A percentile compares a stretch with the other conserved stretches of the same genome.
Evolutionary conservation across 139 green algal species (phyloP).

Genomic region (Spirogloea muscicola): DNA sequence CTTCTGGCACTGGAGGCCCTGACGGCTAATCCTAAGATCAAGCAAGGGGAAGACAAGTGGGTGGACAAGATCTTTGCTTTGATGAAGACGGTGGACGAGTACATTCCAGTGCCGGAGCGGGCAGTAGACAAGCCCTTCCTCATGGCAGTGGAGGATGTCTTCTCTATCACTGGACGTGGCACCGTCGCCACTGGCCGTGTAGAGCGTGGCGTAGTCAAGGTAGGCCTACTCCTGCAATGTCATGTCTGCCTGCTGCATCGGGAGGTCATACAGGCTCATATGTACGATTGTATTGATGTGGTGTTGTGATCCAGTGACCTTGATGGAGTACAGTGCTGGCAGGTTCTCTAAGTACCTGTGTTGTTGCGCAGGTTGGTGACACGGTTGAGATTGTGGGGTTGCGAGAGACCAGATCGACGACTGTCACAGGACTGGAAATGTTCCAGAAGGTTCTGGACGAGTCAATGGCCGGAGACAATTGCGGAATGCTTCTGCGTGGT

Average conservation of each 20-base stretch:
- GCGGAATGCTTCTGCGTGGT: constrained; percentile 39
- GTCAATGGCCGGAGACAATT: constrained; percentile 55
- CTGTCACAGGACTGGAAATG: constrained; percentile 89
- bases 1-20: constrained; percentile 34
- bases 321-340: too few species aligned
- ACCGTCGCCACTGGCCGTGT: constrained; percentile 92
- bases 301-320: too few species aligned
- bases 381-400: constrained; percentile 91
- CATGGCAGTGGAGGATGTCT: constrained; percentile 96
- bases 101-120: constrained; percentile 71
- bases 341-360: too few species aligned
- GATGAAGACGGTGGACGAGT: constrained; percentile 58
- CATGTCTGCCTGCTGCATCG: too few species aligned
- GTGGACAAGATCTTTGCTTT: constrained; percentile 76
- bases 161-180: constrained; percentile 87
- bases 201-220: constrained; percentile 87
- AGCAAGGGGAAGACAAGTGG: constrained; percentile 34
- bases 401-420: constrained; percentile 57
- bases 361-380: constrained; percentile 62
- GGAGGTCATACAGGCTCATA: too few species aligned
- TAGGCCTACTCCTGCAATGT: too few species aligned
- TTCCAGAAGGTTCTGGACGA: constrained; percentile 93
- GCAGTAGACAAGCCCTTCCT: constrained; percentile 91
- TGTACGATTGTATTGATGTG: too few species aligned
- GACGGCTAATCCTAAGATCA: constrained; percentile 27